Conservation (phyloP, 2,329 filamentous ascomycete genomes). For the Meredithiella fracta region DNA sequence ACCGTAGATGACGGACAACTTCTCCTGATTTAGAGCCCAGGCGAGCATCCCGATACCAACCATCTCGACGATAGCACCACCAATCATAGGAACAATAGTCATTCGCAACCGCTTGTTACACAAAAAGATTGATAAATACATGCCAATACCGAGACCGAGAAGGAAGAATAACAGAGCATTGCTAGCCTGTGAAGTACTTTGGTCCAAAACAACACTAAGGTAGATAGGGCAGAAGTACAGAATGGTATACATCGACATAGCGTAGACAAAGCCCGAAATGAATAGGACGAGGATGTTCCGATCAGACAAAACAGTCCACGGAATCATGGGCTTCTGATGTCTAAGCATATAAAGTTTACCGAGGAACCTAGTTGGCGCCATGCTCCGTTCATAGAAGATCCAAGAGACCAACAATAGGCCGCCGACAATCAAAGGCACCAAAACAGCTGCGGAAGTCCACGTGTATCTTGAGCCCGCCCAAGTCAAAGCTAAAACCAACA, state of each 20-base stretch:
- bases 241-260: slow-evolving; percentile 35
- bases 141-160: slow-evolving; percentile 43
- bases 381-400: slow-evolving; percentile 36
- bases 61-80: slow-evolving; percentile 40
- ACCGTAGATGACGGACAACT: slow-evolving; percentile 38
- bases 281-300: slow-evolving; percentile 46
- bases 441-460: slow-evolving; percentile 33
- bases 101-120: slow-evolving; percentile 46
- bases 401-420: slow-evolving; percentile 26
- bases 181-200: slow-evolving; percentile 33
- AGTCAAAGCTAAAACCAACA: slow-evolving; percentile 37
- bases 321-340: slow-evolving; percentile 45
- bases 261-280: slow-evolving; percentile 42
- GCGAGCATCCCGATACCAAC: slow-evolving; percentile 41
- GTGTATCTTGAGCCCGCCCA: slow-evolving; percentile 39
- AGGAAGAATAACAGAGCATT: slow-evolving; percentile 45
- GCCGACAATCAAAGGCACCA: slow-evolving; percentile 33
- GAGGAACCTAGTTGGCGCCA: slow-evolving; percentile 32
- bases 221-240: slow-evolving; percentile 56
- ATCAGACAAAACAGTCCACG: slow-evolving; percentile 39
- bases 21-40: slow-evolving; percentile 35
- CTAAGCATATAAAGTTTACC: slow-evolving; percentile 28
- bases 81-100: slow-evolving; percentile 41
- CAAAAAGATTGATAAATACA: slow-evolving; percentile 39
- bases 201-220: slow-evolving; percentile 44